Percentiles rank a stretch among this genome's conserved stretches.
Evolutionary conservation across 352 stramenopile genomes (phyloP).

Genomic region (Pythium plurisporium): DNA sequence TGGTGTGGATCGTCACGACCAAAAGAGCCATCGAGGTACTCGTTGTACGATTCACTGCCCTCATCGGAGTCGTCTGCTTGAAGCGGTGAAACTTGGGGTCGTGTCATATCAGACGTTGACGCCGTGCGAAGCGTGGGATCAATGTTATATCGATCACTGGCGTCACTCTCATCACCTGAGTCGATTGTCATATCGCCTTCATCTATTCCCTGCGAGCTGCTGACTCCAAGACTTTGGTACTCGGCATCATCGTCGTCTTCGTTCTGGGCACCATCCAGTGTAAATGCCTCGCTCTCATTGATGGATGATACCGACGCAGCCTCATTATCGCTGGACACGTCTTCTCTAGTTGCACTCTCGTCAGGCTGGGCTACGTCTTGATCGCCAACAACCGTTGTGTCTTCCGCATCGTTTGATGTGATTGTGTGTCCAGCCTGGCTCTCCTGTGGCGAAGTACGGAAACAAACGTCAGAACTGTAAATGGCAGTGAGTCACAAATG

Average conservation of each 20-base stretch:
- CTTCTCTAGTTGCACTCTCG: too few species aligned
- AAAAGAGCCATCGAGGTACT: neutral
- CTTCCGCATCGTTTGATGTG: too few species aligned
- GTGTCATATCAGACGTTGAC: neutral
- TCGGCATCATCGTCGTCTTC: neutral
- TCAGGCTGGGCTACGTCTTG: neutral
- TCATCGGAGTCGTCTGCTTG: neutral
- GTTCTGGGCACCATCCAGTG: neutral
- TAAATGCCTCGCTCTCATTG: slow-evolving; percentile 7
- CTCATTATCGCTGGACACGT: neutral
- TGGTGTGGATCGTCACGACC: neutral
- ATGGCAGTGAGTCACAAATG: neutral
- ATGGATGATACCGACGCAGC: slow-evolving; percentile 1
- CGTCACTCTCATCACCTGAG: neutral
- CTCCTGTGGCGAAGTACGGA: too few species aligned
- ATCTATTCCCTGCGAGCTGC: neutral
- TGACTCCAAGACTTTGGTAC: slow-evolving; percentile 9
- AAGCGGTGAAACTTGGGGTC: neutral
- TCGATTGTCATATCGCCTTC: neutral
- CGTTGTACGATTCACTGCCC: neutral
- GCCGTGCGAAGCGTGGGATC: neutral
- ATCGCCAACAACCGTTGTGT: neutral
- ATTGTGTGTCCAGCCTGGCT: too few species aligned
- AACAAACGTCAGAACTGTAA: too few species aligned
- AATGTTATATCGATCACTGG: neutral